A percentile compares a stretch with the other conserved stretches of the same genome.
Evolutionary conservation across 306 rosid species (phyloP).

Genomic region (Rosa multiflora): DNA sequence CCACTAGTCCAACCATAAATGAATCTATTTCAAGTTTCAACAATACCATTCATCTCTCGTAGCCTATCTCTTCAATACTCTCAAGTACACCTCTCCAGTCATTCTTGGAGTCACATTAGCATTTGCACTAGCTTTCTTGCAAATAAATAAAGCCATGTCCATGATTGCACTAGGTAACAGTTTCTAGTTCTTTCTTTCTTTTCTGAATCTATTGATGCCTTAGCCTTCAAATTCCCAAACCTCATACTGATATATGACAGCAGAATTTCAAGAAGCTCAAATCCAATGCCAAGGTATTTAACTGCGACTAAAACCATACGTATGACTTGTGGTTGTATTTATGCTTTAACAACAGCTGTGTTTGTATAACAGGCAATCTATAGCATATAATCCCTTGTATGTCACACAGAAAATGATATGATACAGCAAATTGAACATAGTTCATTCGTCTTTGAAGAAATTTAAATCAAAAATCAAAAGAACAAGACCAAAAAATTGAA

Average conservation of each 20-base stretch:
- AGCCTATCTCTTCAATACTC: background rate
- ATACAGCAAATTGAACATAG: conserved; percentile 24
- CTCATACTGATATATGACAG: background rate
- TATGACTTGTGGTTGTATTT: background rate
- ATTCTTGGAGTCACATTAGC: background rate
- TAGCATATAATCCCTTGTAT: background rate
- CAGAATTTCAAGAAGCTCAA: background rate
- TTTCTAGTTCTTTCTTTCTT: background rate
- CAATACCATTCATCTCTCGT: background rate
- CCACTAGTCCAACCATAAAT: background rate
- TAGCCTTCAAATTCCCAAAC: background rate
- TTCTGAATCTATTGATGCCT: background rate
- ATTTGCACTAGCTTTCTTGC: background rate
- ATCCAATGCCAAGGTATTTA: background rate
- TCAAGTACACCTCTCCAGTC: background rate
- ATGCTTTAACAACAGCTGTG: background rate
- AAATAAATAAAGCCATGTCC: background rate
- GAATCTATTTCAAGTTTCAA: background rate
- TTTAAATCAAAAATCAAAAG: background rate
- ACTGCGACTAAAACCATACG: background rate
- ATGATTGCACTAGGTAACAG: background rate
- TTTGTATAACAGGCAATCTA: background rate
- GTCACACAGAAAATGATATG: conserved; percentile 10
- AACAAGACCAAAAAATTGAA: background rate
- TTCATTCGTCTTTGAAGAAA: conserved; percentile 12